Base-by-base conservation (phyloP, 1,139 yeast genomes). In the Arxiozyma slooffiae region DNA sequence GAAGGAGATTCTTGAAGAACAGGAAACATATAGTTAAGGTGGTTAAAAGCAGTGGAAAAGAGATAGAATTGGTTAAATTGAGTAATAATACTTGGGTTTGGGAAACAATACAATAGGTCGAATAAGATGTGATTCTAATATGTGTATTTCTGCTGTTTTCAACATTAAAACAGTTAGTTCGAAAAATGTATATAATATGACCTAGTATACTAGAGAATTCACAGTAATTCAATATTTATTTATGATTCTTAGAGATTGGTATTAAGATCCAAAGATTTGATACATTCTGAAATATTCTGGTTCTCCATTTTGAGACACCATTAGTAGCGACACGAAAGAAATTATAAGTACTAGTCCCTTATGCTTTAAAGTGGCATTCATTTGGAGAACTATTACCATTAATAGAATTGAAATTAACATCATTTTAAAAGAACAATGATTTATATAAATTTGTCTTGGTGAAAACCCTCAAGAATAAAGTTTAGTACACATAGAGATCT, bases 171-270 rank as follows among this genome's bases (percentile, higher is more conserved):
- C 56, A 65, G 26, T 50, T 62, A 26, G 52, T 60, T 11, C 62
- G 59, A 40, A 48, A 52, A 46, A 53, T 41, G 53, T 56, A 14
- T 50, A 48, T 16, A 54, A 56, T 30, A 58, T 50, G 47, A 47
- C 53, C 7, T 62, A 65, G 66, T 61, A 60, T 45, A 55, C 63
- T 8, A 51, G 53, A 41, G 66, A 65, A 20, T 62, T 65, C 4
- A 62, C 65, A 2, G 62, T 61, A 2, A 62, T 61, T 65, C 65
- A 62, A 50, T 62, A 62, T 49, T 50, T 62, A 11, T 62, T 60
- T 46, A 55, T 62, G 7, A 49, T 61, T 8, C 50, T 62, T 20
- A 57, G 59, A 41, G 62, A 60, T 46, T 42, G 61, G 3, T 55
- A 53, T 43, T 62, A 60, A 38, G 46, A 50, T 38, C 61, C 61